Evolutionary conservation across 2,329 filamentous ascomycete genomes (phyloP).

Genomic region (Fusarium avenaceum): DNA sequence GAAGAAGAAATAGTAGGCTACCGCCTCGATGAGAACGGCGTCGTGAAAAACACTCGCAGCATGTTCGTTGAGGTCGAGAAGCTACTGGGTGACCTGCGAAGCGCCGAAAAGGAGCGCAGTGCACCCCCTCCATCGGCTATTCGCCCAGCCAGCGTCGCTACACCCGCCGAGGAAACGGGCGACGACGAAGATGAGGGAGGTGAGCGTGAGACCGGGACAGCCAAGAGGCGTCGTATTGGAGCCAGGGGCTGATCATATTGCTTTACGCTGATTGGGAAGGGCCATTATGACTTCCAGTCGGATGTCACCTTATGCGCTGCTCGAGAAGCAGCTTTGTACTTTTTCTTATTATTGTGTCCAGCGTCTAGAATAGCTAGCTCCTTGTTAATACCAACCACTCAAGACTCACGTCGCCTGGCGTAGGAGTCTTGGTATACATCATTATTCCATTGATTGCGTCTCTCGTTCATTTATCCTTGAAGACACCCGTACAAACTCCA

Average conservation of each 20-base stretch:
- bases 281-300: constrained; percentile 21
- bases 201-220: constrained; percentile 56
- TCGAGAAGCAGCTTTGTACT: constrained; percentile 37
- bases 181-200: constrained; percentile 65
- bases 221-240: constrained; percentile 56
- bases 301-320: constrained; percentile 32
- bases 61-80: constrained; percentile 93
- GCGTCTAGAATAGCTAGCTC: constrained; percentile 47
- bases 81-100: constrained; percentile 80
- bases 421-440: constrained; percentile 7
- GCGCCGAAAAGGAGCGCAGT: constrained; percentile 72
- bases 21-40: constrained; percentile 82
- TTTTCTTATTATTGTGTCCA: constrained; percentile 42
- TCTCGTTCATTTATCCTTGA: not conserved
- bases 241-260: constrained; percentile 51
- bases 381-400: constrained; percentile 41
- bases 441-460: constrained; percentile 1
- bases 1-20: constrained; percentile 68
- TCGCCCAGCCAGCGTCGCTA: constrained; percentile 56
- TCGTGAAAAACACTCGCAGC: constrained; percentile 87
- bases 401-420: constrained; percentile 23
- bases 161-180: constrained; percentile 61
- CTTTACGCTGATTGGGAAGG: constrained; percentile 8
- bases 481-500: constrained; percentile 17
- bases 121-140: constrained; percentile 53